phyloP scores from a whole-genome alignment of 306 rosid genomes.

The Sicyos edulis region DNA sequence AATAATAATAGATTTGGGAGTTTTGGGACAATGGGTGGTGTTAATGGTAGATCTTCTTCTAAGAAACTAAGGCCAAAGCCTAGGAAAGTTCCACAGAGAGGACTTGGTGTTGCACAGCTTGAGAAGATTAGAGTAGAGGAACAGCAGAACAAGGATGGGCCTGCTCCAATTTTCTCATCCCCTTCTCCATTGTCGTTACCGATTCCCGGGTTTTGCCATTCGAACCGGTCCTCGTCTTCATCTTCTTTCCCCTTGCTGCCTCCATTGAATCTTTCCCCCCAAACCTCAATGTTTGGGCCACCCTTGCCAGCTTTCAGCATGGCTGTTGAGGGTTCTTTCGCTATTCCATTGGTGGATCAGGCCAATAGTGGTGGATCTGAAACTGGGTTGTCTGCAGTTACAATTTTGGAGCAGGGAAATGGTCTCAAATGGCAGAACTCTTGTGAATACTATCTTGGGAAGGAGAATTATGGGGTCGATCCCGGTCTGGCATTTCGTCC shows the following conservation, averaged over 20 bases:
- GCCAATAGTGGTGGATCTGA: conserved; percentile 34
- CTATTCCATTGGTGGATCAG: conserved; percentile 34
- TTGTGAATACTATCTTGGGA: conserved; percentile 37
- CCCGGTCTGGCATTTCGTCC: conserved; percentile 41
- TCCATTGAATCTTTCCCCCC: conserved; percentile 26
- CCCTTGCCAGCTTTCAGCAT: conserved; percentile 30
- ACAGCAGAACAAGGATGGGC: conserved; percentile 41
- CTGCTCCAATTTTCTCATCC: conserved; percentile 28
- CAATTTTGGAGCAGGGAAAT: conserved; percentile 31
- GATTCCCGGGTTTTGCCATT: conserved; percentile 31
- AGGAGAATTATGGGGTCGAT: conserved; percentile 34
- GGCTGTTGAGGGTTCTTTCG: conserved; percentile 25
- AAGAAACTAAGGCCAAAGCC: conserved; percentile 41
- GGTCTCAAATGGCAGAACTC: conserved; percentile 38
- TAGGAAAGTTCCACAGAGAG: conserved; percentile 77
- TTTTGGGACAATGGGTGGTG: conserved; percentile 19
- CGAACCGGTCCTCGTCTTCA: conserved; percentile 32
- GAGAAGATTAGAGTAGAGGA: conserved; percentile 73
- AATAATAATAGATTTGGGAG: conserved; percentile 21
- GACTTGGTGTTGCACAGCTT: conserved; percentile 90
- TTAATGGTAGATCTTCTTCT: conserved; percentile 42
- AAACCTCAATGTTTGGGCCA: conserved; percentile 33
- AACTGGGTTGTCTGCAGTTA: conserved; percentile 18
- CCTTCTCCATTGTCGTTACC: conserved; percentile 27
- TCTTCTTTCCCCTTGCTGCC: not conserved